These are phyloP conservation scores for Phialophora verrucosa DNA, from an alignment of 2,329 filamentous ascomycete species.

Conservation along the genomic window DNA sequence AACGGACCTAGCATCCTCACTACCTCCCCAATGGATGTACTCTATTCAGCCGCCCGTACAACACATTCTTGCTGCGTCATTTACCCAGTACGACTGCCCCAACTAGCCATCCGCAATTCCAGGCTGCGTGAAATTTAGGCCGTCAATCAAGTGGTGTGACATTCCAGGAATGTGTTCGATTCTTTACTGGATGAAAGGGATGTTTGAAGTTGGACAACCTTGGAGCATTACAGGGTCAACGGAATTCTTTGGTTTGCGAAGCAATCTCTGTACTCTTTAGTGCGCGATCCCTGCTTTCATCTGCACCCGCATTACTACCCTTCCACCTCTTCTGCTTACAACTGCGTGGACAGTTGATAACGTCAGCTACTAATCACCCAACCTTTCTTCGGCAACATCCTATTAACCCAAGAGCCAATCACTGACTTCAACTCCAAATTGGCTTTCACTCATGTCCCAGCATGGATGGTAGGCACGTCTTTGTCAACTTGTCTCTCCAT, in stretches of 20 bases:
- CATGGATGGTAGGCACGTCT: not conserved
- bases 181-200: not conserved
- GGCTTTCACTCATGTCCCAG: not conserved
- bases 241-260: not conserved
- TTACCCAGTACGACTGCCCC: not conserved
- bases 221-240: not conserved
- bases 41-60: not conserved
- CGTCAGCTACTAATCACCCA: slow-evolving; percentile 12
- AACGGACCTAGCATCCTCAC: not conserved
- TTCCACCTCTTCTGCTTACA: slow-evolving; percentile 16
- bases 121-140: not conserved
- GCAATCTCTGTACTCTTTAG: not conserved
- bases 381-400: not conserved
- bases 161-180: not conserved
- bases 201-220: not conserved
- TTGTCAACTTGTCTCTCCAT: not conserved
- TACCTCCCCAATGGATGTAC: not conserved
- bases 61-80: not conserved
- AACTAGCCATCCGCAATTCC: not conserved
- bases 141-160: not conserved
- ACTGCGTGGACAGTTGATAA: slow-evolving; percentile 10
- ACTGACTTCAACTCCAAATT: not conserved
- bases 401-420: slow-evolving; percentile 9
- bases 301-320: slow-evolving; percentile 9
- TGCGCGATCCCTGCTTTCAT: not conserved